Evolutionary conservation across 2,329 filamentous ascomycete species (phyloP).

Genomic region (Penicillium sp.): DNA sequence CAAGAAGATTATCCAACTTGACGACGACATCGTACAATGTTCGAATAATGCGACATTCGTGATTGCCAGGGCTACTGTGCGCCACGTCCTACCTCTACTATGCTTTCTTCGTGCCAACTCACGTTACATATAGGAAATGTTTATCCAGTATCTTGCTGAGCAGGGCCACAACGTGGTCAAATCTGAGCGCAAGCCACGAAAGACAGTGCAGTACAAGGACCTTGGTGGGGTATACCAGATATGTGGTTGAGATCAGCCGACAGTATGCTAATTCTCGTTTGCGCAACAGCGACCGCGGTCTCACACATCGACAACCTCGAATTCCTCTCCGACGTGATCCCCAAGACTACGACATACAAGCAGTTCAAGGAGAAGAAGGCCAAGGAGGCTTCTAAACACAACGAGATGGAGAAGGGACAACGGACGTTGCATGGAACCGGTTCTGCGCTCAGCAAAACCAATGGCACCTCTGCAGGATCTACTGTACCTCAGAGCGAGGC

Average conservation of each 20-base stretch:
- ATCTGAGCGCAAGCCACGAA: slow-evolving; percentile 84
- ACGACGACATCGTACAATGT: slow-evolving; percentile 81
- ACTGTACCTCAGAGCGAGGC: slow-evolving; percentile 18
- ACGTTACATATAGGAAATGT: slow-evolving; percentile 70
- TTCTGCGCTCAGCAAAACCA: slow-evolving; percentile 21
- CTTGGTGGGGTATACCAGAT: slow-evolving; percentile 61
- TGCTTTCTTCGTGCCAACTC: slow-evolving; percentile 15
- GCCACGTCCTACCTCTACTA: slow-evolving; percentile 27
- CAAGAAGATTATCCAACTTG: slow-evolving; percentile 90
- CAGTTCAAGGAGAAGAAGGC: slow-evolving; percentile 68
- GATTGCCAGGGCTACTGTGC: slow-evolving; percentile 83
- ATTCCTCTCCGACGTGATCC: slow-evolving; percentile 88
- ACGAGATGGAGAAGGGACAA: slow-evolving; percentile 42
- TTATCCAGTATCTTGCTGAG: slow-evolving; percentile 86
- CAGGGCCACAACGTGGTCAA: slow-evolving; percentile 87
- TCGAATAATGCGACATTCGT: slow-evolving; percentile 94
- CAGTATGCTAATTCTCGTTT: slow-evolving; percentile 11
- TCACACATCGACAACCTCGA: slow-evolving; percentile 90
- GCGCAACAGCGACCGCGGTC: slow-evolving; percentile 71
- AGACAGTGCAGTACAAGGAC: slow-evolving; percentile 95
- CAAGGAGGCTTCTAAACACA: slow-evolving; percentile 36
- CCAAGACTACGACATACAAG: slow-evolving; percentile 79
- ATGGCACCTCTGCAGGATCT: slow-evolving; percentile 25
- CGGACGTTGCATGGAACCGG: slow-evolving; percentile 38
- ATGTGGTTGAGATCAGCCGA: neutral